Conservation (phyloP, 148 eudicot species). For the Heliamphora exappendiculata region DNA sequence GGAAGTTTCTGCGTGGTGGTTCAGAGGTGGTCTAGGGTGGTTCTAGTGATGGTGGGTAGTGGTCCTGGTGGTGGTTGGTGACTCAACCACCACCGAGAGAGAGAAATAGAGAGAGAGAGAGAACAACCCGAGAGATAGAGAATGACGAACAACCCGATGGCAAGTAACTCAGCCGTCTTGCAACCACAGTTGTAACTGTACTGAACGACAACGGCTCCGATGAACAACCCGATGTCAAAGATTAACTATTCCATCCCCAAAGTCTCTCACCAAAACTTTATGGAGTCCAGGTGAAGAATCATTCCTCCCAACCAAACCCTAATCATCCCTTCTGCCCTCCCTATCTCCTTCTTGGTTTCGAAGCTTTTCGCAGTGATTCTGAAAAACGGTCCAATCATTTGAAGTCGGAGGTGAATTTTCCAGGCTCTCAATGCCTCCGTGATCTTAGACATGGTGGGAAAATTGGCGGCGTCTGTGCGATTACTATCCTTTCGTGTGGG, state of each 20-base stretch:
- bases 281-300: constrained; percentile 81
- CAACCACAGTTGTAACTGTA: constrained; percentile 82
- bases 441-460: constrained; percentile 56
- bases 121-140: too few species aligned
- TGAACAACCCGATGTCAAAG: constrained; percentile 78
- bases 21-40: too few species aligned
- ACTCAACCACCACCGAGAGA: too few species aligned
- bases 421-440: constrained; percentile 41
- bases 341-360: constrained; percentile 49
- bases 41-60: too few species aligned
- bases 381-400: constrained; percentile 79
- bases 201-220: constrained; percentile 81
- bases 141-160: too few species aligned
- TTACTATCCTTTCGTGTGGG: too few species aligned
- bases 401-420: constrained; percentile 57
- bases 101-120: too few species aligned
- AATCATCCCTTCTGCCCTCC: constrained; percentile 71
- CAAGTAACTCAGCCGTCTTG: constrained; percentile 71
- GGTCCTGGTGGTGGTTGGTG: too few species aligned
- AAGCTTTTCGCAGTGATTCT: constrained; percentile 64
- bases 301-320: constrained; percentile 73
- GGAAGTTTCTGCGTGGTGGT: too few species aligned
- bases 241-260: constrained; percentile 67
- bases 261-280: constrained; percentile 56
- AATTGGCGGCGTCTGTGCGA: background rate